phyloP scores from a whole-genome alignment of 257 asterid genomes.

The Scutellaria minor region DNA sequence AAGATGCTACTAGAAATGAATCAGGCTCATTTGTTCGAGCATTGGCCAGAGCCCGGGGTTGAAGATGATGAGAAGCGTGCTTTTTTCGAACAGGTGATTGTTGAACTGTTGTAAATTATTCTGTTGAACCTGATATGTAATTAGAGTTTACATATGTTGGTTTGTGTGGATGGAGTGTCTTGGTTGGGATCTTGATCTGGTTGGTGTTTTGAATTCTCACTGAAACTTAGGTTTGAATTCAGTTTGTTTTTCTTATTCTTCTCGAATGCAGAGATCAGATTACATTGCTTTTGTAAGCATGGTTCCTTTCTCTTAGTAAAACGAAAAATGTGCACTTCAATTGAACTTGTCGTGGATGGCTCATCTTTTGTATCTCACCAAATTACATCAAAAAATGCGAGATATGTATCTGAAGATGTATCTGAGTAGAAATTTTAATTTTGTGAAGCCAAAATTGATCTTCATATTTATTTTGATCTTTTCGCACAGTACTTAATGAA shows the following conservation, averaged over 20 bases:
- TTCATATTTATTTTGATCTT: not conserved
- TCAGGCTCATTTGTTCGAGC: slow-evolving; percentile 82
- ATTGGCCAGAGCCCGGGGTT: slow-evolving; percentile 87
- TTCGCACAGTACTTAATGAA: not conserved
- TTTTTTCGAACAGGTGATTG: slow-evolving; percentile 76
- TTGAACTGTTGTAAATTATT: not conserved
- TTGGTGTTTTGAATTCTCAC: not conserved
- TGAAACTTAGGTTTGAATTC: not conserved
- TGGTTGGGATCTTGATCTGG: slow-evolving; percentile 33
- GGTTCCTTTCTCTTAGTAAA: not conserved
- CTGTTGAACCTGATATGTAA: slow-evolving; percentile 6
- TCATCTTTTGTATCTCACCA: slow-evolving; percentile 17
- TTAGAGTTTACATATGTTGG: not conserved
- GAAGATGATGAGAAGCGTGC: slow-evolving; percentile 75
- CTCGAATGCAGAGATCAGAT: slow-evolving; percentile 18
- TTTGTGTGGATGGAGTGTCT: slow-evolving; percentile 4
- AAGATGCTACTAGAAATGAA: slow-evolving; percentile 67
- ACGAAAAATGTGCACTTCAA: slow-evolving; percentile 1
- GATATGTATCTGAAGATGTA: not conserved
- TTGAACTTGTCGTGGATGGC: slow-evolving; percentile 10
- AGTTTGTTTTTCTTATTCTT: not conserved
- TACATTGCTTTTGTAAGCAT: slow-evolving; percentile 3
- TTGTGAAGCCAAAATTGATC: not conserved
- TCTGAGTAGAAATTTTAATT: not conserved
- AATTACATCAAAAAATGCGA: not conserved